Evolutionary conservation across 306 rosid species (phyloP).

Genomic region (Mucuna pruriens): DNA sequence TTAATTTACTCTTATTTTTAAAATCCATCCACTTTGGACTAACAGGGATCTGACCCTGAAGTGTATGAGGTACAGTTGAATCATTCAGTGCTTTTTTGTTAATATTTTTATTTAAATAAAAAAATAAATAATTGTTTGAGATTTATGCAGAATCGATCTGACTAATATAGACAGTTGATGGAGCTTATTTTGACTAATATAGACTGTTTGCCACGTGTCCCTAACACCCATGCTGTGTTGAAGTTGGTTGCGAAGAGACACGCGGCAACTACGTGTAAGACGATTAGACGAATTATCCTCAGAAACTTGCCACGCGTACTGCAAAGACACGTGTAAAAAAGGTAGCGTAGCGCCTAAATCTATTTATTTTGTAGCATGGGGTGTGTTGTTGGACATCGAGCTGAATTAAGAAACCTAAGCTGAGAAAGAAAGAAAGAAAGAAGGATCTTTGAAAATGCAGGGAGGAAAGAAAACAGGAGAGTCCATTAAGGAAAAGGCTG

Average conservation of each 20-base stretch:
- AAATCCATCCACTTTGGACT: too few relatives aligned
- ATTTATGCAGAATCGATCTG: too few relatives aligned
- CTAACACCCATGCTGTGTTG: neutral
- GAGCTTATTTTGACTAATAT: too few relatives aligned
- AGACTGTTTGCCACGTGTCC: neutral
- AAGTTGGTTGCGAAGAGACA: neutral
- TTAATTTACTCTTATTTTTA: too few relatives aligned
- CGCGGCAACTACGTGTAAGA: conserved; percentile 40
- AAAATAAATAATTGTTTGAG: too few relatives aligned
- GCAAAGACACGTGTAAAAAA: neutral
- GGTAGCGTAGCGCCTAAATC: neutral
- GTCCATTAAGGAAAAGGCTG: conserved; percentile 62
- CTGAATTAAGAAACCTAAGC: neutral
- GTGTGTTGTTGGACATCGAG: neutral
- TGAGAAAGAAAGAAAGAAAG: neutral
- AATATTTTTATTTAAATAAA: too few relatives aligned
- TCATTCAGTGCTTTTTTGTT: too few relatives aligned
- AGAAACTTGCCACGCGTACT: conserved; percentile 33
- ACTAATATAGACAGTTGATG: too few relatives aligned
- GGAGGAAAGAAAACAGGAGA: conserved; percentile 59
- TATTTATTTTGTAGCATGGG: neutral
- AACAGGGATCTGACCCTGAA: too few relatives aligned
- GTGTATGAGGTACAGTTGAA: too few relatives aligned
- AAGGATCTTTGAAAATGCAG: conserved; percentile 50
- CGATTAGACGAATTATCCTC: neutral